A percentile compares a stretch with the other conserved stretches of the same genome.
Conservation (phyloP, 169 alveolate species). For the Perkinsus chesapeaki region DNA sequence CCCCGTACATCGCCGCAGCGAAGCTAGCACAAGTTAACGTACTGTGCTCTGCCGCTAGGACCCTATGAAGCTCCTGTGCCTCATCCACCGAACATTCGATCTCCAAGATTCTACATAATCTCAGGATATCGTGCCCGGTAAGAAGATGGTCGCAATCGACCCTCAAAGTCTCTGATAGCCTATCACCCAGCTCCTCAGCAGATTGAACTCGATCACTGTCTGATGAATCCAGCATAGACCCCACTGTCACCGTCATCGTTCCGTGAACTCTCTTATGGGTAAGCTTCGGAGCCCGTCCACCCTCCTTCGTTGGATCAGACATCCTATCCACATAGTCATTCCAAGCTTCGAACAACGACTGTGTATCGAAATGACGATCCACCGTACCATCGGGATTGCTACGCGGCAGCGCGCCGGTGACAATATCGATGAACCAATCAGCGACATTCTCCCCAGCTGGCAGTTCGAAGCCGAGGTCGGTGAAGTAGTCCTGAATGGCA, state of each 20-base stretch:
- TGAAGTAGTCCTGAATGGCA: neutral
- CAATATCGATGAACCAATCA: neutral
- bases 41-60: neutral
- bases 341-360: neutral
- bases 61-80: neutral
- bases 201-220: neutral
- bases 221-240: neutral
- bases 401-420: neutral
- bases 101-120: neutral
- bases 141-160: neutral
- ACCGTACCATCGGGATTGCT: neutral
- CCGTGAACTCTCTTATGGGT: neutral
- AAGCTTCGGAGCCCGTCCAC: neutral
- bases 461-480: neutral
- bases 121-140: neutral
- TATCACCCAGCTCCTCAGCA: neutral
- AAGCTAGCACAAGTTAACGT: neutral
- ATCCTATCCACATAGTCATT: neutral
- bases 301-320: neutral
- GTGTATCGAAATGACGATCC: neutral
- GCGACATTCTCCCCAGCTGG: neutral
- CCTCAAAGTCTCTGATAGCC: neutral
- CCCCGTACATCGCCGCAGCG: neutral
- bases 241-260: neutral
- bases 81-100: neutral